Percentiles rank a stretch among this genome's conserved stretches.
Conservation (phyloP, 2,329 filamentous ascomycete species). For the Sporothrix pseudoabietina region DNA sequence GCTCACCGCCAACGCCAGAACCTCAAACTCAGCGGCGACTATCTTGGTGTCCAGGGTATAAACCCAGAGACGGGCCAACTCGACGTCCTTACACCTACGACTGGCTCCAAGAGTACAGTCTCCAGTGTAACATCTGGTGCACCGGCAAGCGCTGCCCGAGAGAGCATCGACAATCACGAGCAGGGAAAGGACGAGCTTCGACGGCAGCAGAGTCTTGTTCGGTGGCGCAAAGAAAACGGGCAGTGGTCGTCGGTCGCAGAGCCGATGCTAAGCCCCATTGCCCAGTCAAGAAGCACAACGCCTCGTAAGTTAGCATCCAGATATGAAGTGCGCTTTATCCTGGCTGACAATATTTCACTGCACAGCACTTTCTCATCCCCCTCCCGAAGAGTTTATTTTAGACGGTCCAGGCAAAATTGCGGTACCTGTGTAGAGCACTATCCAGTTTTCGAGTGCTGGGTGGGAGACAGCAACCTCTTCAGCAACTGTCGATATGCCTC, state of each 20-base stretch:
- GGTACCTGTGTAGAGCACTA: background rate
- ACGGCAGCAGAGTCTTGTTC: constrained; percentile 42
- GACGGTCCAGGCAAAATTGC: background rate
- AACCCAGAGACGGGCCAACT: constrained; percentile 60
- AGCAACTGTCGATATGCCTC: background rate
- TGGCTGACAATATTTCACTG: background rate
- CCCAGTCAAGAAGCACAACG: constrained; percentile 44
- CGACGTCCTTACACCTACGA: constrained; percentile 54
- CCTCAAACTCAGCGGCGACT: constrained; percentile 60
- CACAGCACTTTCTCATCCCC: background rate
- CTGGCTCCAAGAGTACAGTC: constrained; percentile 47
- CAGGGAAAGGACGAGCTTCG: constrained; percentile 46
- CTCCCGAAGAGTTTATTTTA: background rate
- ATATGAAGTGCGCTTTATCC: no score
- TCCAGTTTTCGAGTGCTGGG: constrained; percentile 9
- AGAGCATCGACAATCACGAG: constrained; percentile 50
- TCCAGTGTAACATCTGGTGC: constrained; percentile 29
- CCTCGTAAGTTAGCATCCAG: constrained; percentile 19
- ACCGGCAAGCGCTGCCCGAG: constrained; percentile 41
- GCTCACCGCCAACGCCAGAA: constrained; percentile 47
- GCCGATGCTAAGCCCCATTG: constrained; percentile 53
- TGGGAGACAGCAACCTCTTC: constrained; percentile 9
- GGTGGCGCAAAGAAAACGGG: constrained; percentile 50
- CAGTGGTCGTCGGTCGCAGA: constrained; percentile 57
- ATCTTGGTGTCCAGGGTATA: constrained; percentile 59